These are phyloP conservation scores for Leishmania tropica DNA, from an alignment of 208 protist species.

Conservation along the genomic window DNA sequence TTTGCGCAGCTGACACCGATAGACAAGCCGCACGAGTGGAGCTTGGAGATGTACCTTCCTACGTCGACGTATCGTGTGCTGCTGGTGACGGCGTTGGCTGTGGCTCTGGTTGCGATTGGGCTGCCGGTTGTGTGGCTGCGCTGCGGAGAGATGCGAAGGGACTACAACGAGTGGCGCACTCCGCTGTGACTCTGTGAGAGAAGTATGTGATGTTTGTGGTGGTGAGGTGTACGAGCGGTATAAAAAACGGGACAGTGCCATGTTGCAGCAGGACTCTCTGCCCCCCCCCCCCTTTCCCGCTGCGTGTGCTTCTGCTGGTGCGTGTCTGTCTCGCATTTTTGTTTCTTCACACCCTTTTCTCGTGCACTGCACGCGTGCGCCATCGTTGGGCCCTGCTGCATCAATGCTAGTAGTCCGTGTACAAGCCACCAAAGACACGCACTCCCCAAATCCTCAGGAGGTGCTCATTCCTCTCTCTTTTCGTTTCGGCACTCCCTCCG, in stretches of 20 bases:
- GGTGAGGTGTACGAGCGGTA: background rate
- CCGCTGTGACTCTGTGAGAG: conserved; percentile 1
- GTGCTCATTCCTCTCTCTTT: background rate
- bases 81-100: conserved; percentile 44
- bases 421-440: background rate
- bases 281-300: background rate
- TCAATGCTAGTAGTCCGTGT: background rate
- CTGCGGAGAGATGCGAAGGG: conserved; percentile 52
- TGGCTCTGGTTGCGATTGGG: conserved; percentile 43
- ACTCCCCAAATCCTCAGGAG: background rate
- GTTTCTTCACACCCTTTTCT: background rate
- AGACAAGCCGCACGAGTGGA: conserved; percentile 37
- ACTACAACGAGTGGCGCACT: conserved; percentile 57
- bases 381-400: background rate
- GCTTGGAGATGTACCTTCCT: conserved; percentile 60
- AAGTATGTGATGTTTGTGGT: background rate
- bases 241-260: background rate
- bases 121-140: conserved; percentile 63
- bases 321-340: background rate
- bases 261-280: background rate
- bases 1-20: conserved; percentile 50
- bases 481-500: background rate
- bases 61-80: conserved; percentile 46
- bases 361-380: background rate
- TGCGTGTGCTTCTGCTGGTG: background rate